Base-by-base conservation (phyloP, 257 asterid genomes). In the Gynochthodes officinalis region DNA sequence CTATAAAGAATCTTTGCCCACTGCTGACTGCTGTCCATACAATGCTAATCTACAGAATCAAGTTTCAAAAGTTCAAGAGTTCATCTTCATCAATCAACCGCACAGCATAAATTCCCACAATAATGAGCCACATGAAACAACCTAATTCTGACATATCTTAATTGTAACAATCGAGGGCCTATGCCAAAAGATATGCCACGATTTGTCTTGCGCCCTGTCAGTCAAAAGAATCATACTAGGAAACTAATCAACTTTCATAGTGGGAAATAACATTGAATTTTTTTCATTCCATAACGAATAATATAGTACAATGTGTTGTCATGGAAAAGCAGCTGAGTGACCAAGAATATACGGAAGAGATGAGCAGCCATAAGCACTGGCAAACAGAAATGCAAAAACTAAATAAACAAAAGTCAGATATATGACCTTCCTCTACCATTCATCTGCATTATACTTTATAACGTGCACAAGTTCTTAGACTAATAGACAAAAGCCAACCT, bases 41-140 rank as follows among this genome's bases (percentile, higher is more conserved):
- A 10, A 43, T 37, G 58, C 18, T 42, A 42, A 42, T 71, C 15
- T 27, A 19, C 6, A 15, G 28, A 1, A 57, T 8, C 28, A 39
- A 63, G 11, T 63, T 21, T 21, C 69, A 21, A 37, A n/a, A n/a
- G n/a, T n/a, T n/a, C n/a, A n/a, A n/a, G n/a, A n/a, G n/a, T n/a
- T n/a, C n/a, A n/a, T n/a, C 32, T 23, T 63, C 43, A 39, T 63
- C 48, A 1, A 10, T 42, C 67, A 62, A 35, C 74, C 54, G 10
- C 7, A 5, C 12, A 25, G 67, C 67, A 70, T 27, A 70, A 27
- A 57, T 70, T 70, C 75, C 57, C 4, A 40, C 66, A 70, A 55
- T 49, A 12, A 39, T 15, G 28, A 28, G 1, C 19, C 40, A 43
- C 69, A 28, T 3, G 30, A 11, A 39, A n/a, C 21, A 21, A 39